phyloP scores from a whole-genome alignment of 2,329 filamentous ascomycete species.

The Aspergillus brasiliensis region DNA sequence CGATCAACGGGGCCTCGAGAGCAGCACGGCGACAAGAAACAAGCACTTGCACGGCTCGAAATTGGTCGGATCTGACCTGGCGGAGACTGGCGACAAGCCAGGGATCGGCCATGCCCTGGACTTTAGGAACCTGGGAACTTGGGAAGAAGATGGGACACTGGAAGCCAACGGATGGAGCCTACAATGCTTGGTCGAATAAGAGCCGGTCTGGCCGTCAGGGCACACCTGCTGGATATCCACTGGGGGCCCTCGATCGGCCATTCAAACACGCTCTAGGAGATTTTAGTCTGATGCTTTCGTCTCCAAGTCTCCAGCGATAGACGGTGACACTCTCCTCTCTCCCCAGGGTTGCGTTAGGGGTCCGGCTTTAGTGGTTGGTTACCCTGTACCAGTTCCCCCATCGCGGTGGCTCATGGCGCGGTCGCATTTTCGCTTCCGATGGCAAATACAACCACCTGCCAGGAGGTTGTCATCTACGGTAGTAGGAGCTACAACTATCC shows the following conservation, averaged over 20 bases:
- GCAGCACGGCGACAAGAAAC: constrained; percentile 4
- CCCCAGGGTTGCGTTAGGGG: constrained; percentile 10
- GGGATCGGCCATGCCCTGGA: constrained; percentile 7
- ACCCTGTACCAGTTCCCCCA: neutral
- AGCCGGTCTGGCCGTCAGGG: constrained; percentile 1
- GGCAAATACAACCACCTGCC: too few species aligned
- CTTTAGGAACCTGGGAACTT: too few species aligned
- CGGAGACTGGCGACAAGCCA: constrained; percentile 5
- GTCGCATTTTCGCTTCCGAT: neutral
- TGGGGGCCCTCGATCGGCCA: constrained; percentile 6
- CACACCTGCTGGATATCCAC: constrained; percentile 1
- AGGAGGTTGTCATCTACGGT: too few species aligned
- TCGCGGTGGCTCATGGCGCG: neutral
- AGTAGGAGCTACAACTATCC: too few species aligned
- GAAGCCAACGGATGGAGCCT: neutral
- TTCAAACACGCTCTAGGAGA: constrained; percentile 3
- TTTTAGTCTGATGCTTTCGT: neutral
- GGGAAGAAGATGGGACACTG: neutral
- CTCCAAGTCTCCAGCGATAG: neutral
- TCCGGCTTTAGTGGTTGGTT: neutral
- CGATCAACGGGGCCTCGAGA: constrained; percentile 9
- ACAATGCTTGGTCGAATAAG: constrained; percentile 5
- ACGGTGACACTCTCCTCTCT: constrained; percentile 6
- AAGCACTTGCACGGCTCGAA: constrained; percentile 11
- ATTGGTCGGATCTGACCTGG: constrained; percentile 8